Evolutionary conservation across 371 early-diverging fungal species (phyloP), one percentile per base, ranked within the genome.

Genomic region (Modicella reniformis): DNA sequence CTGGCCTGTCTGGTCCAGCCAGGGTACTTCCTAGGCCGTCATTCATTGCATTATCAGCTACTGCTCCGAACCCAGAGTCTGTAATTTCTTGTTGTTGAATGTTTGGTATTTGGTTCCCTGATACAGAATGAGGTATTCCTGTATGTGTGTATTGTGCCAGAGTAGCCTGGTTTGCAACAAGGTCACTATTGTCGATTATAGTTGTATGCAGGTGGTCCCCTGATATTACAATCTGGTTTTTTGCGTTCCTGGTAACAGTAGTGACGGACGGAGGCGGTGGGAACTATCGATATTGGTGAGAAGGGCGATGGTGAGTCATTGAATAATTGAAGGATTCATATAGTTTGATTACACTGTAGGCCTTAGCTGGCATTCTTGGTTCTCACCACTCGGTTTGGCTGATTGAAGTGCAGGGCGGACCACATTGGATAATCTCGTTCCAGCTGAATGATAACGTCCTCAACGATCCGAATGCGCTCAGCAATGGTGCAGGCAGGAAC

Each of bases 361-460:
- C 37, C n/a, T 26, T 12, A 32, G 28, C 15, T 37, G 41, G n/a
- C 19, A 49, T 21, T 19, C 10, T 47, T 44, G 19, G 6, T 15
- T 23, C 69, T 26, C 71, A 82, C 82, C 55, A 60, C 47, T 8
- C 87, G 85, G 57, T 88, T 84, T 2, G 90, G 89, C 69, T 90
- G 90, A 51, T 90, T 87, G 58, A 92, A 91, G 66, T 91, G 88
- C 17, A 89, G 80, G 0, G 90, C 88, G 12, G 92, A 87, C 92
- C 92, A 92, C 15, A 84, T 74, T 21, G 94, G 94, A 80, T 89
- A 84, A 44, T 88, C 85, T 9, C 85, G 73, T 59, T 94, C 93
- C 40, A 92, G 74, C 30, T 87, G 84, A 65, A 91, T 88, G 25
- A 94, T 80, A 32, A 84, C 83, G 65, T 90, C 86, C 66, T 94